Percentiles rank a stretch among this genome's conserved stretches.
Conservation (phyloP, 306 rosid genomes). For the Sesbania bispinosa region DNA sequence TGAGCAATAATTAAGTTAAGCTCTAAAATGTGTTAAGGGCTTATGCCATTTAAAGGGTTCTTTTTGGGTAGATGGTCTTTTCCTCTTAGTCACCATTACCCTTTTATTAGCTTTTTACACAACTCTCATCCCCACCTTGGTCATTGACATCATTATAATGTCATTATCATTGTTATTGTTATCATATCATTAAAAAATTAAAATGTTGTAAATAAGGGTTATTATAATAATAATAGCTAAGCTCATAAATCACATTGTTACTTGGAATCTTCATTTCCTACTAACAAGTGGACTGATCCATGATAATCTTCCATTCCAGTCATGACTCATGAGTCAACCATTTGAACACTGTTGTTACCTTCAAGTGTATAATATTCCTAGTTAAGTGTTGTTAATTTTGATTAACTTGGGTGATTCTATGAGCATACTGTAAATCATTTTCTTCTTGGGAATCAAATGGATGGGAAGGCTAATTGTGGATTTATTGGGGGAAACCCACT, state of each 20-base stretch:
- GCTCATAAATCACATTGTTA: not conserved
- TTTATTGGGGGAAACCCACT: constrained; percentile 44
- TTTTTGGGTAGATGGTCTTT: not conserved
- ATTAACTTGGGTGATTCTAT: constrained; percentile 4
- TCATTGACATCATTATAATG: not conserved
- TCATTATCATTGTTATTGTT: not conserved
- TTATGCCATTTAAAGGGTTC: not conserved
- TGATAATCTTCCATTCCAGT: not conserved
- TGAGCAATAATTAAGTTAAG: constrained; percentile 5
- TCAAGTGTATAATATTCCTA: not conserved
- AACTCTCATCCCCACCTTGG: not conserved
- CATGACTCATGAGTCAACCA: no score
- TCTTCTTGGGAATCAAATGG: constrained; percentile 18
- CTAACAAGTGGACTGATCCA: constrained; percentile 20
- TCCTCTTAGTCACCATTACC: not conserved
- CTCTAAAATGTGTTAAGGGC: not conserved
- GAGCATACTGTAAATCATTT: constrained; percentile 7
- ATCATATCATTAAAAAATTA: not conserved
- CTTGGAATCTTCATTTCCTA: constrained; percentile 25
- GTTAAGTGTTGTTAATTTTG: not conserved
- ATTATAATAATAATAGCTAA: not conserved
- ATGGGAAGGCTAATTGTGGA: constrained; percentile 18
- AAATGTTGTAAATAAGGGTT: not conserved
- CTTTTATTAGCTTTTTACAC: not conserved
- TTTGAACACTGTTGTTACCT: constrained; percentile 21